Conservation (phyloP, 2,329 filamentous ascomycete genomes). For the Aspergillus neoniger region DNA sequence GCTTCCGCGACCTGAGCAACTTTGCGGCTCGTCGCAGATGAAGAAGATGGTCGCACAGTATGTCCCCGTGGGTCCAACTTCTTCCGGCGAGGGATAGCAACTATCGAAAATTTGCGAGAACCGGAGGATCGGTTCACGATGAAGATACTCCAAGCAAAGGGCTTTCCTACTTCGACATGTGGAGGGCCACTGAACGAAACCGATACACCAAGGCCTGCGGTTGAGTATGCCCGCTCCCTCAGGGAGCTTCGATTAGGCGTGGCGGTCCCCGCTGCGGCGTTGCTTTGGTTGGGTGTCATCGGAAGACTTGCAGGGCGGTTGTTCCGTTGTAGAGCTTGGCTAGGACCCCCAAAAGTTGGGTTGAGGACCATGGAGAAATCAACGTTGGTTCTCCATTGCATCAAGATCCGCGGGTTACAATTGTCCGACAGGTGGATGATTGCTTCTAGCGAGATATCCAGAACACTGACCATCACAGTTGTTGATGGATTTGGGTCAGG, state of each 20-base stretch:
- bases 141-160: conserved; percentile 60
- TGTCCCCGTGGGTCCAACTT: conserved; percentile 45
- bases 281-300: conserved; percentile 30
- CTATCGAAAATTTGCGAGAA: conserved; percentile 56
- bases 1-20: conserved; percentile 50
- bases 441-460: conserved; percentile 52
- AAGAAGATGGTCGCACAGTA: conserved; percentile 47
- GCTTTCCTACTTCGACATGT: conserved; percentile 51
- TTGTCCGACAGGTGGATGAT: conserved; percentile 42
- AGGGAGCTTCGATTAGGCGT: conserved; percentile 36
- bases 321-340: conserved; percentile 47
- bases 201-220: conserved; percentile 51
- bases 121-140: conserved; percentile 61
- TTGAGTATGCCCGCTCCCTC: conserved; percentile 40
- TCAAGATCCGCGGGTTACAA: conserved; percentile 48
- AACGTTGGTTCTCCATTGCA: conserved; percentile 52
- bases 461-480: conserved; percentile 40
- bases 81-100: conserved; percentile 54
- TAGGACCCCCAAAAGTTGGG: conserved; percentile 49
- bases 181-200: conserved; percentile 59
- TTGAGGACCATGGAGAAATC: conserved; percentile 52
- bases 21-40: conserved; percentile 43
- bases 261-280: conserved; percentile 15
- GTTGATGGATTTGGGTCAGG: conserved; percentile 39
- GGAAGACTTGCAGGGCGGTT: conserved; percentile 50